Evolutionary conservation across 352 stramenopile species (phyloP), one percentile per base, ranked within the genome.

Genomic region (Globisporangium splendens): DNA sequence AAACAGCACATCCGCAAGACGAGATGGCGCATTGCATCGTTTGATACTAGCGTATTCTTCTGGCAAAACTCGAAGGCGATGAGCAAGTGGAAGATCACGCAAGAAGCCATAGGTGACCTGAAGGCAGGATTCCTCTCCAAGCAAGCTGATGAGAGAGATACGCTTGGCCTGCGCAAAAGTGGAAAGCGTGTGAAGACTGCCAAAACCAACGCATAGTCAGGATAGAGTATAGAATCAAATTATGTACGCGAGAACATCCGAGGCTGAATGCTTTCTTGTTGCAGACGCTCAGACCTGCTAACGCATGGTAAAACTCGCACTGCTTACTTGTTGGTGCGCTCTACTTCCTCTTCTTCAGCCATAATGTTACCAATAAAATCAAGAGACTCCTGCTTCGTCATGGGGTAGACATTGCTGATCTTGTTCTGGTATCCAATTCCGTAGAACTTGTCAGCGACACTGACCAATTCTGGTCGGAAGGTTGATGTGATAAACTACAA

Each of bases 391-490:
- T 98, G 95, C 64, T 98, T 98, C 8, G 79, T 88, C 84, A 99
- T 95, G 8, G 83, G 79, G 59, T 96, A 90, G n/a, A 91, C 89
- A 79, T 86, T 96, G 60, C 88, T 96, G 69, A 98, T 97, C 73
- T 99, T 99, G 83, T 99, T 99, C 71, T 99, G 96, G 75, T 99
- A 96, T 55, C 90, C 95, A 44, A 99, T 99, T 49, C 97, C 97
- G 67, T 99, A 99, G 68, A 96, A 99, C 44, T 95, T 93, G 72
- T 98, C 96, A 0, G 97, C 92, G 39, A 98, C 91, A 33, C 86
- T 91, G 17, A 99, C 96, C n/a, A 99, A 71, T 70, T 99, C 97
- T 5, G 96, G 97, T n/a, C 97, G 89, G 74, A 99, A 99, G 20
- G 97, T 99, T 49, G 95, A 99, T 12, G 96, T 99, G 73, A 99